Evolutionary conservation across 192 early-diverging fungal species (phyloP).

Genomic region (Backusella sp.): DNA sequence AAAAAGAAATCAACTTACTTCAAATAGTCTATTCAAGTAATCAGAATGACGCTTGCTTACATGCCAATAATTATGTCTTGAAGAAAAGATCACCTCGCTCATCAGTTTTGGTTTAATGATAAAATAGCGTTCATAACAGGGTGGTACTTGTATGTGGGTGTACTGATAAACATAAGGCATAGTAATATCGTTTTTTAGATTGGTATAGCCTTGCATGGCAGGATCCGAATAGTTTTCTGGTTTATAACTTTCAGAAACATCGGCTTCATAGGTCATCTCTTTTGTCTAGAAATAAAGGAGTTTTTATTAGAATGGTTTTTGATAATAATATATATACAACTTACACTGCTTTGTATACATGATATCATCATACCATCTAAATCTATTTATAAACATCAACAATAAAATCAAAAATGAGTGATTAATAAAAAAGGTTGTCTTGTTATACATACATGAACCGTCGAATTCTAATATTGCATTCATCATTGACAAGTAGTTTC

Average conservation of each 20-base stretch:
- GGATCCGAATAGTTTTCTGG: neutral
- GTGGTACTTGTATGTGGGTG: too few relatives aligned
- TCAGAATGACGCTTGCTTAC: neutral
- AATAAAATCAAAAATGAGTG: neutral
- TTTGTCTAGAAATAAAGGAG: neutral
- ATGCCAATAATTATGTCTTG: neutral
- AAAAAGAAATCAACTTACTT: neutral
- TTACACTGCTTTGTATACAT: slow-evolving; percentile 4
- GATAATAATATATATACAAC: neutral
- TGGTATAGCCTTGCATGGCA: neutral
- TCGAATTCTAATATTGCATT: neutral
- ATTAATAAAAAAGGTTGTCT: neutral
- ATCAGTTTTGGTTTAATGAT: neutral
- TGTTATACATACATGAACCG: neutral
- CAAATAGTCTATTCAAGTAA: neutral
- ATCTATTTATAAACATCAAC: neutral
- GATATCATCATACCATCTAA: neutral
- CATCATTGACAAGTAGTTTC: neutral
- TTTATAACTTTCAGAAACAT: neutral
- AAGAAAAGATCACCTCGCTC: neutral
- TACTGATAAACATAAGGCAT: neutral
- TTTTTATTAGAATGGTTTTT: neutral
- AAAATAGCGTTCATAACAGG: neutral
- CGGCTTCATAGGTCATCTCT: neutral
- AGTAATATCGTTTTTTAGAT: neutral